Conservation (phyloP, 441 rosid genomes). For the Croton setiger region DNA sequence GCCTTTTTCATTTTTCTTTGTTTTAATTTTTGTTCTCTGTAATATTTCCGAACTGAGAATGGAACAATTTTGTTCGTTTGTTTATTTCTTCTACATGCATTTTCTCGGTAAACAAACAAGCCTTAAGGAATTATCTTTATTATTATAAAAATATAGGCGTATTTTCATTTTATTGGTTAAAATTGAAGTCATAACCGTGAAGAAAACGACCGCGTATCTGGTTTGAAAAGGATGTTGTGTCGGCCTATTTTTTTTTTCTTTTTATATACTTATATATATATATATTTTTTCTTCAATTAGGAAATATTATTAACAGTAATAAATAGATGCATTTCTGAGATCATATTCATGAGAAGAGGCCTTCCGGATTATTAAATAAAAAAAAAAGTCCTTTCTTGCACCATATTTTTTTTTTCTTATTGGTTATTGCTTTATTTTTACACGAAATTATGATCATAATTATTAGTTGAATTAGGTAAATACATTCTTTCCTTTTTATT, state of each 20-base stretch:
- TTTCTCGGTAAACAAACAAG: conserved; percentile 14
- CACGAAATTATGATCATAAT: not conserved
- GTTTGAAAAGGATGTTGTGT: conserved; percentile 14
- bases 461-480: not conserved
- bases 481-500: not conserved
- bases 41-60: not conserved
- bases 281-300: conserved; percentile 3
- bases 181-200: conserved; percentile 7
- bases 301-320: not conserved
- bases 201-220: conserved; percentile 20
- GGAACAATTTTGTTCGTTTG: not conserved
- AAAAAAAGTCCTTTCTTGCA: not conserved
- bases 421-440: not conserved
- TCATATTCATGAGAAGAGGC: no score
- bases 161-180: conserved; percentile 1
- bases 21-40: not conserved
- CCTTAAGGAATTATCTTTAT: not conserved
- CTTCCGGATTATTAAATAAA: no score
- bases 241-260: not conserved
- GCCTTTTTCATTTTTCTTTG: not conserved
- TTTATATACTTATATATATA: not conserved
- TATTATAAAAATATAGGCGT: not conserved
- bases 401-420: not conserved
- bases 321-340: not conserved
- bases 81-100: conserved; percentile 2